Percentiles rank a stretch among this genome's conserved stretches.
phyloP scores from a whole-genome alignment of 345 rosid genomes.

The Eucalyptus decipiens region DNA sequence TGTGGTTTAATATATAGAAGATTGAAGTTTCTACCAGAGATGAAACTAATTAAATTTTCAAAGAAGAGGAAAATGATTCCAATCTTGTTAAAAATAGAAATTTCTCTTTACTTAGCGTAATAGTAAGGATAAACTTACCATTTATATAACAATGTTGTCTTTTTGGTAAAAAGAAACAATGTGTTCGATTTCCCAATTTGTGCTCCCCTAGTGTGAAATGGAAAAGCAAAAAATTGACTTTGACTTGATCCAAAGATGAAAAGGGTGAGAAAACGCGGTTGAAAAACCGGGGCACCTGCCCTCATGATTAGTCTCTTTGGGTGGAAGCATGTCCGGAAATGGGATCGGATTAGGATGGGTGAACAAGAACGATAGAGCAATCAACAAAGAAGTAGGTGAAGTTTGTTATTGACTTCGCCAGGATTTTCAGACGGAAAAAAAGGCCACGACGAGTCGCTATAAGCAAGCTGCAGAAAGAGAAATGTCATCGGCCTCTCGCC shows the following conservation, averaged over 20 bases:
- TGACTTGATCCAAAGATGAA: not conserved
- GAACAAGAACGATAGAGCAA: slow-evolving; percentile 17
- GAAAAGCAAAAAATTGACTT: not conserved
- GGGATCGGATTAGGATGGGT: slow-evolving; percentile 17
- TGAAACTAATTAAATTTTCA: not conserved
- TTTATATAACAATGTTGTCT: not conserved
- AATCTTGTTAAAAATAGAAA: not conserved
- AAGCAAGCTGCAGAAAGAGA: not conserved
- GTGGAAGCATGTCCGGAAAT: not conserved
- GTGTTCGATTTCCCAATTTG: not conserved
- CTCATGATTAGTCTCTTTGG: slow-evolving; percentile 5
- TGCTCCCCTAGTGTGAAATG: not conserved
- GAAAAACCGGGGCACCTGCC: not conserved
- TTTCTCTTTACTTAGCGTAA: not conserved
- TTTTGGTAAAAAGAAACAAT: not conserved
- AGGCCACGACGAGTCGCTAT: not conserved
- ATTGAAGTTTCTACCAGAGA: not conserved
- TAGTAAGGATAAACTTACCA: not conserved
- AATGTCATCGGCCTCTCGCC: not conserved
- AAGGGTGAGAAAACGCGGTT: not conserved
- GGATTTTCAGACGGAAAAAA: not conserved
- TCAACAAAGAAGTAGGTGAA: slow-evolving; percentile 16
- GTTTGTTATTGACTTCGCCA: slow-evolving; percentile 33
- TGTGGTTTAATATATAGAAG: not conserved
- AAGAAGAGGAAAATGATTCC: not conserved